These are phyloP conservation scores for Aspergillus jensenii DNA, from an alignment of 2,329 filamentous ascomycete species.

Conservation along the genomic window DNA sequence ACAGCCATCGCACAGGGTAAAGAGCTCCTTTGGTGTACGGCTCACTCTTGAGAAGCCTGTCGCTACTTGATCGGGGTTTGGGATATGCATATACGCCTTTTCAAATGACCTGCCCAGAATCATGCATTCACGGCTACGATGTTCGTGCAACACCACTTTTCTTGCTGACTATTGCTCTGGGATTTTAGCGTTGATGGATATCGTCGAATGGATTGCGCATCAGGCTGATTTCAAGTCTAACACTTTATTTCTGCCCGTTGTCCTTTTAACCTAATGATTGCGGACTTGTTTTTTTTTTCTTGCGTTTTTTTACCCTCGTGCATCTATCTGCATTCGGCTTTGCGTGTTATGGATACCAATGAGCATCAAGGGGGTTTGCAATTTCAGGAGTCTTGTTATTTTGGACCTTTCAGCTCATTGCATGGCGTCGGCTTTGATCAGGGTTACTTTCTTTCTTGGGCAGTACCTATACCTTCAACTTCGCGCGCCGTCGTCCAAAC, in stretches of 20 bases:
- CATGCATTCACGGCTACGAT: slow-evolving; percentile 6
- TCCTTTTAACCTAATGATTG: not conserved
- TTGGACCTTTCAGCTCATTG: slow-evolving; percentile 22
- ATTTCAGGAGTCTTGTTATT: slow-evolving; percentile 23
- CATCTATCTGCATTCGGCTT: slow-evolving; percentile 26
- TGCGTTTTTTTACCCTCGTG: slow-evolving; percentile 14
- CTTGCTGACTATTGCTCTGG: slow-evolving; percentile 16
- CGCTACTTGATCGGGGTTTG: not conserved
- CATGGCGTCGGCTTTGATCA: slow-evolving; percentile 27
- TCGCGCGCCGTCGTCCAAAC: not conserved
- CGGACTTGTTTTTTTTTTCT: slow-evolving; percentile 4
- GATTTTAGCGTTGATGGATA: slow-evolving; percentile 15
- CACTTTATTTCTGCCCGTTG: slow-evolving; percentile 10
- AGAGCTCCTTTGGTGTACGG: not conserved
- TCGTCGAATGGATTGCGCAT: slow-evolving; percentile 20
- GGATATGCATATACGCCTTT: not conserved
- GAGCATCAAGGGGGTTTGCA: slow-evolving; percentile 24
- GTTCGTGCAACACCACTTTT: slow-evolving; percentile 14
- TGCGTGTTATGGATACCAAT: slow-evolving; percentile 26
- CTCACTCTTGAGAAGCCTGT: not conserved
- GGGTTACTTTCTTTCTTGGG: slow-evolving; percentile 12
- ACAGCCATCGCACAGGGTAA: slow-evolving; percentile 18
- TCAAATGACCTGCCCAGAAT: not conserved
- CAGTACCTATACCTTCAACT: slow-evolving; percentile 7
- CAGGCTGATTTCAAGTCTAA: slow-evolving; percentile 17